Base-by-base conservation (phyloP, 805 yeast species). In the Kazachstania bromeliacearum region DNA sequence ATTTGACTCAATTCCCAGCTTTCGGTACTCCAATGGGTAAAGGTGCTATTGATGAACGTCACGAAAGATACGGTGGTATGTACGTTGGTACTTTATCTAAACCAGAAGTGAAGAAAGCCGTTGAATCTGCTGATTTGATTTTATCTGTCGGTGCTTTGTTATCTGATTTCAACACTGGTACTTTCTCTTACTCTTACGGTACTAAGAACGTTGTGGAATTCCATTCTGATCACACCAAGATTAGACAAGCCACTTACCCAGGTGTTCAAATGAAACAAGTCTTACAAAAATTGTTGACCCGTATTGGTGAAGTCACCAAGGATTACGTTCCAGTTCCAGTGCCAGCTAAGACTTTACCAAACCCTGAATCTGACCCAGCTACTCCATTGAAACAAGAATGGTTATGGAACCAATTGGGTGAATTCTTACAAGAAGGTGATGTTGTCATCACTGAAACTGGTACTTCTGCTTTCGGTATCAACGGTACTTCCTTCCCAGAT, bases 21-120 rank as follows among this genome's bases (percentile, higher is more conserved):
- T 35, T 35, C 29, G 24, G 28, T 13, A 29, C 37, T 18, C 37
- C 37, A 35, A 35, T 35, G 37, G 37, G 37, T 35, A 35, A 35
- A 19, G 37, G 37, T 19, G 28, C 37, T 28, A 35, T 35, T 20
- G 18, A 35, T 15, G 37, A 35, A 24, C 7, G 33, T 14, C 37
- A 35, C 21, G 33, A 33, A 35, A 35, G 37, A 35, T 35, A 13
- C 19, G 37, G 37, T 23, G 37, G 37, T 35, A 28, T 35, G 14
- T 35, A 35, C 21, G 37, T 35, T 13, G 37, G 37, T 35, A 35
- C 37, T 24, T 23, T 35, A 29, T 35, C 37, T 18, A 6, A n/a
- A 4, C 37, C 37, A 29, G 37, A 15, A 6, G 37, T 35, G 10
- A 35, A 35, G 28, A n/a, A 28, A 12, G 21, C 28, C 19, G 37